Base-by-base conservation (phyloP, 2,329 filamentous ascomycete genomes). In the Cytospora schulzeri region DNA sequence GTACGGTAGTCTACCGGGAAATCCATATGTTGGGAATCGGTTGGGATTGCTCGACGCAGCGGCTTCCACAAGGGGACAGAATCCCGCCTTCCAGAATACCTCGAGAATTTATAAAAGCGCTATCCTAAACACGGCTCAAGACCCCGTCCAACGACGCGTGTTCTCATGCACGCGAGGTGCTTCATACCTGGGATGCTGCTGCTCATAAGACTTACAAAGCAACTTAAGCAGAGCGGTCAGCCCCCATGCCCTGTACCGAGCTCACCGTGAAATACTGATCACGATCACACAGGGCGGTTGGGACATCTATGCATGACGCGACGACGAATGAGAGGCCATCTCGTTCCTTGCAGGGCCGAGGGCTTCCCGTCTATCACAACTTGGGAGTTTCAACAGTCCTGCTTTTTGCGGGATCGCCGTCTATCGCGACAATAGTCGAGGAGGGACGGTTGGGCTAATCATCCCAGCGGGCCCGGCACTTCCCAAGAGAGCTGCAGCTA, bases 401-500 rank as follows among this genome's bases (percentile, higher is more conserved):
- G 19, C 19, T 60, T 22, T 48, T 54, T 17, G 24, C 29, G 35
- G 51, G 59, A 61, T 61, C 51, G 59, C 24, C 59, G 48, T 35
- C 14, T 4, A 38, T 38, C 2, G 35, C 15, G 35, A n/a, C 54
- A 41, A 38, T 38, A n/a, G 26, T 56, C 24, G n/a, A 28, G 19
- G 31, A 55, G 26, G 17, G 28, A 55, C 54, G 59, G 51, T 55
- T 61, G 59, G n/a, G 59, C 52, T 53, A 35, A 50, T 12, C 38
- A 38, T 29, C 58, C 33, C 45, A 63, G 45, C 61, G 22, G 38
- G 61, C 9, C 54, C 54, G 61, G 59, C 59, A 61, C 26, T 54
- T 61, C n/a, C 17, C 55, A 59, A 57, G 51, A n/a, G 28, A 48
- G 35, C 64, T 60, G 60, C 64, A 63, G 35, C 35, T 60, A 24